Percentiles rank a stretch among this genome's conserved stretches.
Evolutionary conservation across 257 asterid species (phyloP).

Genomic region (Solanum phureja): DNA sequence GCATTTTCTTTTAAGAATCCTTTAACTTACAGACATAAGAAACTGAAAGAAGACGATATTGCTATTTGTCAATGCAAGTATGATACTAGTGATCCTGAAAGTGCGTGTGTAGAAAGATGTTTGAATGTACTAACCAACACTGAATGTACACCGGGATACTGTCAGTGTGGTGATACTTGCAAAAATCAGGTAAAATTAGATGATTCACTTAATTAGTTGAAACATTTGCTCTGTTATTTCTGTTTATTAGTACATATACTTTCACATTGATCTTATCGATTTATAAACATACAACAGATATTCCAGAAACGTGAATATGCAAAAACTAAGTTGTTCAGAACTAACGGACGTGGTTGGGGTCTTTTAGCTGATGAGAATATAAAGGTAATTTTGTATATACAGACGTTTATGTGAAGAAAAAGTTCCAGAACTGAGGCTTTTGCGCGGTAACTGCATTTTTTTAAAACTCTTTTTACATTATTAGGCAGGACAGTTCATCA

Average conservation of each 20-base stretch:
- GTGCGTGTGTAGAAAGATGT: constrained; percentile 90
- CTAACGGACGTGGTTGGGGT: constrained; percentile 98
- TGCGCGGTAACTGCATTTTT: background rate
- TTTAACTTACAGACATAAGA: constrained; percentile 33
- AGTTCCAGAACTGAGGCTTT: background rate
- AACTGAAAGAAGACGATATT: constrained; percentile 71
- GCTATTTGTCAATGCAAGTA: constrained; percentile 72
- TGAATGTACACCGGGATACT: constrained; percentile 83
- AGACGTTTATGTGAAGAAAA: background rate
- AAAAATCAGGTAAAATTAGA: constrained; percentile 56
- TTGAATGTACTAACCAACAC: constrained; percentile 85
- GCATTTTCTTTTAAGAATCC: background rate
- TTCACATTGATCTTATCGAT: background rate
- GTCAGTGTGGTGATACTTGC: constrained; percentile 65
- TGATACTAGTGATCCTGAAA: constrained; percentile 49
- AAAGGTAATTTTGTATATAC: constrained; percentile 33
- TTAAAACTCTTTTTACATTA: constrained; percentile 10
- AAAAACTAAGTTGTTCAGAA: constrained; percentile 62
- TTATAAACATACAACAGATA: constrained; percentile 25
- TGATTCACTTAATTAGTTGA: background rate
- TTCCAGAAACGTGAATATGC: constrained; percentile 75
- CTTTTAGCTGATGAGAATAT: constrained; percentile 64
- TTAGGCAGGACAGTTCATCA: constrained; percentile 83
- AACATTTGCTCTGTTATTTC: background rate
- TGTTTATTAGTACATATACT: background rate